Conservation (phyloP, 805 yeast genomes). For the Candida sonorensis region DNA sequence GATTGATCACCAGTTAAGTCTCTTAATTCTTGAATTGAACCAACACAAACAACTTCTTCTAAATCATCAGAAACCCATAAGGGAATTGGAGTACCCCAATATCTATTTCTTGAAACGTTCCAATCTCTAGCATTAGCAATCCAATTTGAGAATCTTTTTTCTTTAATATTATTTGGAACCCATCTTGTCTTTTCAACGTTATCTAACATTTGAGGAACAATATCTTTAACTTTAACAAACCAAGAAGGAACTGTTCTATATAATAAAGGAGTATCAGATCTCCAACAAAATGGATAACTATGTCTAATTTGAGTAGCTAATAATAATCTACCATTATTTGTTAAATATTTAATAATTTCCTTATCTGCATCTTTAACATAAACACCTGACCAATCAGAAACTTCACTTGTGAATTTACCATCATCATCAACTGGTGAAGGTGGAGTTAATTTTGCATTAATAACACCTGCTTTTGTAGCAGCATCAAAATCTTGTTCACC, state of each 20-base stretch:
- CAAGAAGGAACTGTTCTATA: conserved; percentile 98
- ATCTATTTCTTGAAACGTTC: conserved; percentile 97
- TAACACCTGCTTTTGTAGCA: conserved; percentile 69
- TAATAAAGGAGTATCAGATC: conserved; percentile 96
- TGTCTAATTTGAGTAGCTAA: conserved; percentile 81
- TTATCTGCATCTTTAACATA: conserved; percentile 97
- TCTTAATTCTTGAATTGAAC: conserved; percentile 82
- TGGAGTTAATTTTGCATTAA: conserved; percentile 58
- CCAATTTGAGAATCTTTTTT: conserved; percentile 97
- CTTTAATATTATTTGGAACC: conserved; percentile 90
- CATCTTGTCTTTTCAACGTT: conserved; percentile 84
- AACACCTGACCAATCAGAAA: conserved; percentile 66
- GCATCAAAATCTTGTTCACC: conserved; percentile 98
- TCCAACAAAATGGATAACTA: conserved; percentile 99
- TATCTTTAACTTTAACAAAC: conserved; percentile 87
- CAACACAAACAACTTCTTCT: conserved; percentile 88
- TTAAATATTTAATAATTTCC: conserved; percentile 76
- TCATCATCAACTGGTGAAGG: conserved; percentile 95
- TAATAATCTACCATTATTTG: conserved; percentile 68
- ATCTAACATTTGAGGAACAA: conserved; percentile 82
- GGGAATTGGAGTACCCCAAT: conserved; percentile 99
- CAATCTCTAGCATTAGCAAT: conserved; percentile 98
- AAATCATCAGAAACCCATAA: conserved; percentile 94
- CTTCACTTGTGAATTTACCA: conserved; percentile 77
- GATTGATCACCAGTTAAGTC: conserved; percentile 74